Conservation (phyloP, 306 rosid species). For the Rosa rugosa region DNA sequence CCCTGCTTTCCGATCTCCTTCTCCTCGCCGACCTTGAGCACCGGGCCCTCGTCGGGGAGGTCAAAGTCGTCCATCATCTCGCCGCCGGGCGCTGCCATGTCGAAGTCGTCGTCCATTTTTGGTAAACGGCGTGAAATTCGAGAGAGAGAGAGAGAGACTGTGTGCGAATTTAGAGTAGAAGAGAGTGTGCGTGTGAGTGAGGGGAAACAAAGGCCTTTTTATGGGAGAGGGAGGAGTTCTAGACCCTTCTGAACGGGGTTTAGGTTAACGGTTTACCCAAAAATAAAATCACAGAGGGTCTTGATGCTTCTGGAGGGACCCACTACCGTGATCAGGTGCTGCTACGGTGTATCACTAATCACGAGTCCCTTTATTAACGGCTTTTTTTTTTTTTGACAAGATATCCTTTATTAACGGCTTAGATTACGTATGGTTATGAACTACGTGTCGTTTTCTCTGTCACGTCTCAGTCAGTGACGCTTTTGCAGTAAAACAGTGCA, state of each 20-base stretch:
- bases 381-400: background rate
- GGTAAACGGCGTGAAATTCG: background rate
- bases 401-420: background rate
- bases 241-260: constrained; percentile 46
- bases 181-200: background rate
- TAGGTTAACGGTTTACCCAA: background rate
- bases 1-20: constrained; percentile 82
- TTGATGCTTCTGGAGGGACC: background rate
- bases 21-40: constrained; percentile 83
- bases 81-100: constrained; percentile 51
- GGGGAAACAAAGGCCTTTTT: background rate
- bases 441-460: too few relatives aligned
- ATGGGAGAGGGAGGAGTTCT: constrained; percentile 37
- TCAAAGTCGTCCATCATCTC: constrained; percentile 57
- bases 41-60: constrained; percentile 41
- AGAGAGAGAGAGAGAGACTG: background rate
- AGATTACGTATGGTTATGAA: background rate
- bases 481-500: too few relatives aligned
- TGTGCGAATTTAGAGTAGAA: background rate
- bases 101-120: constrained; percentile 69
- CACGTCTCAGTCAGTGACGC: too few relatives aligned
- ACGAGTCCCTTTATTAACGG: background rate
- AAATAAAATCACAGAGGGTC: background rate
- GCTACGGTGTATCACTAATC: background rate
- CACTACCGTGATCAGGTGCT: background rate